Conservation (phyloP, 2,329 filamentous ascomycete genomes). For the Sporothrix mexicana region DNA sequence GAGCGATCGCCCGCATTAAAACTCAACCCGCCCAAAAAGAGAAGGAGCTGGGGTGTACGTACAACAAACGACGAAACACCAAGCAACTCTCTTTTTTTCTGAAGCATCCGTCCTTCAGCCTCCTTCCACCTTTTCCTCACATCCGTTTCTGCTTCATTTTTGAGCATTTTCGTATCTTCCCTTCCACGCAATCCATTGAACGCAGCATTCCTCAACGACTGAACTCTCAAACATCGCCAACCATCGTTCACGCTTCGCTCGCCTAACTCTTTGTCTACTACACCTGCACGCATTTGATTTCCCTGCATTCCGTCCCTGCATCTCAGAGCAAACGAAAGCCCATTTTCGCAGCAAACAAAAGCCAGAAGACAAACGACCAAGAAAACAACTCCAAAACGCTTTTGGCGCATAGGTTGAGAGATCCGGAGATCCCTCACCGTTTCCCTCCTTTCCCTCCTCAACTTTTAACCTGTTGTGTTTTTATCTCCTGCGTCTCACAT, state of each 20-base stretch:
- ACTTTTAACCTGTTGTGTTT: neutral
- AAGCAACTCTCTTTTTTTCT: constrained; percentile 17
- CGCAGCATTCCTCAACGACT: neutral
- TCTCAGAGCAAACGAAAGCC: neutral
- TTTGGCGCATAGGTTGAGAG: constrained; percentile 25
- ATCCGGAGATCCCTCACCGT: constrained; percentile 3
- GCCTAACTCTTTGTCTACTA: neutral
- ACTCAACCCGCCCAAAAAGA: constrained; percentile 20
- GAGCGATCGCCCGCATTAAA: constrained; percentile 27
- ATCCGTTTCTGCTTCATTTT: constrained; percentile 1
- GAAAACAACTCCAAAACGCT: neutral
- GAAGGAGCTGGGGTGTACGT: constrained; percentile 23
- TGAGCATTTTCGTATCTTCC: neutral
- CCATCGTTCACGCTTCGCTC: neutral
- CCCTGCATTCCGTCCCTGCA: constrained; percentile 21
- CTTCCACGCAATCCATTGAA: neutral
- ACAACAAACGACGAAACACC: constrained; percentile 23
- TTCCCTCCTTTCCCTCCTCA: constrained; percentile 5
- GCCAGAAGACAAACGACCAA: neutral
- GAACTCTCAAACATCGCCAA: neutral
- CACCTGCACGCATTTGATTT: constrained; percentile 20
- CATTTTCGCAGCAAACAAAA: neutral
- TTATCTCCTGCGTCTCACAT: constrained; percentile 16
- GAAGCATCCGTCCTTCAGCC: constrained; percentile 15
- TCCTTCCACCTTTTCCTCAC: constrained; percentile 4